Evolutionary conservation across 106 monocot species (phyloP).

Genomic region (Acorus calamus): DNA sequence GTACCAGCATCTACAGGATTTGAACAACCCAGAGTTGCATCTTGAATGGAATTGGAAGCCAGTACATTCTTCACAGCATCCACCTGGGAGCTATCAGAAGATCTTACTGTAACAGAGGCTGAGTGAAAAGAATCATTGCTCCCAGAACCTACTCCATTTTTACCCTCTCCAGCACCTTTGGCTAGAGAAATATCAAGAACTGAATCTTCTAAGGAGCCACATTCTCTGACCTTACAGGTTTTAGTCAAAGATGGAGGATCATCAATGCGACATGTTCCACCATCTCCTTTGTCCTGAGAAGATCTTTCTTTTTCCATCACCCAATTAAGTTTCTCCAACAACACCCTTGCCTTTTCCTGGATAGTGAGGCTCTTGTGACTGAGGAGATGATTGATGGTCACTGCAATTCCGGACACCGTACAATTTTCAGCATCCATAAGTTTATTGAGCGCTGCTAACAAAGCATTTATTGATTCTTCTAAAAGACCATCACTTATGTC

Average conservation of each 20-base stretch:
- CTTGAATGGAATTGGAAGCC: conserved; percentile 5
- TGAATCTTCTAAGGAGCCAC: not conserved
- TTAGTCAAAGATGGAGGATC: not conserved
- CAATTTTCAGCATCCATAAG: conserved; percentile 27
- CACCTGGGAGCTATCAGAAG: not conserved
- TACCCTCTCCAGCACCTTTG: conserved; percentile 1
- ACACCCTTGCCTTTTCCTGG: conserved; percentile 38
- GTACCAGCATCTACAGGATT: conserved; percentile 10
- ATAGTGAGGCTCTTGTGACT: conserved; percentile 14
- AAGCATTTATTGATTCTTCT: conserved; percentile 41
- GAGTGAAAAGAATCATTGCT: conserved; percentile 2
- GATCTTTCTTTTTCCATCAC: conserved; percentile 4
- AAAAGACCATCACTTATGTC: conserved; percentile 12
- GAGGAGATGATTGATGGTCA: conserved; percentile 32
- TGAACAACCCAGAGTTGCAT: not conserved
- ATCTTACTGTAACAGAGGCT: conserved; percentile 1
- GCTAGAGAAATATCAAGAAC: conserved; percentile 1
- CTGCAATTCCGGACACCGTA: conserved; percentile 29
- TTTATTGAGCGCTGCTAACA: conserved; percentile 45
- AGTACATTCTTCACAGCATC: conserved; percentile 4
- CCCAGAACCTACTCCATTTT: conserved; percentile 2
- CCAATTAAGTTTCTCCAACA: conserved; percentile 45
- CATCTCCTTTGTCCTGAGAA: conserved; percentile 7
- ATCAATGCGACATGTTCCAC: not conserved
- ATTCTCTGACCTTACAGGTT: not conserved